Evolutionary conservation across 2,329 filamentous ascomycete genomes (phyloP).

Genomic region (Aplosporella prunicola): DNA sequence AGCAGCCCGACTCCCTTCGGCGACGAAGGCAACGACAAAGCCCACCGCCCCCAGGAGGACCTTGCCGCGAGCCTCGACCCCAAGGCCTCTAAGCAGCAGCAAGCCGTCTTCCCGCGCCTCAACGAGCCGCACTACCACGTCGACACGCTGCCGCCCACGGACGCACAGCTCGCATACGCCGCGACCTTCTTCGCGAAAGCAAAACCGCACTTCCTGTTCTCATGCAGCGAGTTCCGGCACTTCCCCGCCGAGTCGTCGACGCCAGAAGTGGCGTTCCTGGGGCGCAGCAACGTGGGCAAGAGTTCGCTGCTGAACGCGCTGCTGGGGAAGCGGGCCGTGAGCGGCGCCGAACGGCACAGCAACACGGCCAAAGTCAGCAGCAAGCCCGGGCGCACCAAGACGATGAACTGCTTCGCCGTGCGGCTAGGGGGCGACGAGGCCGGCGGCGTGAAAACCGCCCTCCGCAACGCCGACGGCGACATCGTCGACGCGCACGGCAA

Average conservation of each 20-base stretch:
- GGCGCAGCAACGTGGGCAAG: slow-evolving; percentile 63
- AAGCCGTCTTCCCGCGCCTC: slow-evolving; percentile 2
- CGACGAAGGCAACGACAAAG: too few relatives aligned
- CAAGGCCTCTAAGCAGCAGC: too few relatives aligned
- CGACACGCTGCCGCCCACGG: slow-evolving; percentile 18
- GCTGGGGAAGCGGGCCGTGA: slow-evolving; percentile 27
- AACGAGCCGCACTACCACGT: slow-evolving; percentile 6
- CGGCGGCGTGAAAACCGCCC: slow-evolving; percentile 6
- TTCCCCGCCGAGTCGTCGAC: slow-evolving; percentile 44
- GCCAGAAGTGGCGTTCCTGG: slow-evolving; percentile 58
- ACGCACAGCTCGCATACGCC: slow-evolving; percentile 31
- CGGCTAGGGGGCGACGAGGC: slow-evolving; percentile 33
- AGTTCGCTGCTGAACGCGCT: slow-evolving; percentile 57
- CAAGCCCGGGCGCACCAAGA: slow-evolving; percentile 52
- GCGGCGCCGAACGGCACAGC: slow-evolving; percentile 15
- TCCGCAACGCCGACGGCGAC: slow-evolving; percentile 6
- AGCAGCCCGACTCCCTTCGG: too few relatives aligned
- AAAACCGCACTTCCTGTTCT: slow-evolving; percentile 49
- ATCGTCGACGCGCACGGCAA: slow-evolving; percentile 1
- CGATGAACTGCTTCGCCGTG: slow-evolving; percentile 58
- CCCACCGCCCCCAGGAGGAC: too few relatives aligned
- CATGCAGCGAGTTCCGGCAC: slow-evolving; percentile 49
- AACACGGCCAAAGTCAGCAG: slow-evolving; percentile 47
- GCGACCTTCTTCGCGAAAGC: slow-evolving; percentile 34
- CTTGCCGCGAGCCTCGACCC: too few relatives aligned